Evolutionary conservation across 805 yeast genomes (phyloP), one percentile per base, ranked within the genome.

Genomic region (Metschnikowia shivogae): DNA sequence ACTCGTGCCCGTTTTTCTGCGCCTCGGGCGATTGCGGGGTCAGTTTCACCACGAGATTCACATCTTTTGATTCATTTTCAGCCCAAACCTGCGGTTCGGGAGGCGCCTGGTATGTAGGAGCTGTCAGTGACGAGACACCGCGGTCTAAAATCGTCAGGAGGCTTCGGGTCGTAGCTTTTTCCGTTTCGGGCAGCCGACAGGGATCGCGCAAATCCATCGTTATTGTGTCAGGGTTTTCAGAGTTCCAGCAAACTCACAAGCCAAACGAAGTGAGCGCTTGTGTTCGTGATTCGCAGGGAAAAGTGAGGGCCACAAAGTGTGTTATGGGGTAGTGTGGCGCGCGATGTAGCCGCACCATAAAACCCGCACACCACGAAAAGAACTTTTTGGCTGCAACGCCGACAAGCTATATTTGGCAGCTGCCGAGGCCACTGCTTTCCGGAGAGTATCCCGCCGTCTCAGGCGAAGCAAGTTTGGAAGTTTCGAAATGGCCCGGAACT

Each of bases 201-300:
- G 47, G 36, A 36, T 46, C 43, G 10, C 45, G 42, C 36, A 52
- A 50, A 36, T 52, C 46, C 54, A 52, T 47, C 29, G 31, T 12
- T 29, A 7, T 1, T 7, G 26, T 22, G 6, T 22, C 26, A 22
- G 8, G 6, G 8, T 6, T 22, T 22, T 7, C 8, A 7, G 26
- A 22, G 26, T 6, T 22, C 26, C 6, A 22, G 8, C 26, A 22
- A 22, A 22, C 3, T 3, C 26, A 22, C 26, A 22, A 22, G 6
- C 8, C 26, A 22, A 7, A 22, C 8, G 3, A 7, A 22, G 6
- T 22, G 8, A 22, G 26, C 26, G 26, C 26, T 22, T 22, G 26
- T 7, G 26, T 22, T 22, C 26, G 26, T 22, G 26, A 22, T 22
- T 22, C 24, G 24, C 24, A 22, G 6, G 26, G 26, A 22, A 22